These are phyloP conservation scores for Geranomyces michiganensis DNA, from an alignment of 192 early-diverging fungal genomes.

Conservation along the genomic window DNA sequence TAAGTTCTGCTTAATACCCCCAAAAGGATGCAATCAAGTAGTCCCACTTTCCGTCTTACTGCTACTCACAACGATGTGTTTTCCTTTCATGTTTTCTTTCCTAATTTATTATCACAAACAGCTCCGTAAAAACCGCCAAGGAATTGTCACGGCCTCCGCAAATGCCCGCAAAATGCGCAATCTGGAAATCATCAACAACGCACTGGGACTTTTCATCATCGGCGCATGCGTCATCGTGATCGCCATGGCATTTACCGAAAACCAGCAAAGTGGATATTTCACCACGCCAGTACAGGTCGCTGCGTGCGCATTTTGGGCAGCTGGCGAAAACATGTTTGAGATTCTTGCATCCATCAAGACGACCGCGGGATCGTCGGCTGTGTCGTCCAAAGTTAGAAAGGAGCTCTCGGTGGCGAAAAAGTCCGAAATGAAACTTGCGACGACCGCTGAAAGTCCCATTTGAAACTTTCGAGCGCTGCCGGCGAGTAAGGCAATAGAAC, in stretches of 20 bases:
- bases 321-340: constrained; percentile 9
- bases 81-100: neutral
- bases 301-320: neutral
- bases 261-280: neutral
- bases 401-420: no score
- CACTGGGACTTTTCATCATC: neutral
- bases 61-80: no score
- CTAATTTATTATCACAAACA: neutral
- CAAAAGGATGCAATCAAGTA: no score
- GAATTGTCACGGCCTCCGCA: neutral
- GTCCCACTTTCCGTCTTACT: no score
- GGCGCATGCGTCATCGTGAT: neutral
- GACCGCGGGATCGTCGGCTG: neutral
- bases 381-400: no score
- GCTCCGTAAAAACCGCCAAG: neutral
- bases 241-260: neutral
- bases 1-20: no score
- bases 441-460: no score
- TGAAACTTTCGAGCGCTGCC: no score
- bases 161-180: neutral
- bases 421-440: no score
- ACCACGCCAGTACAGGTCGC: neutral
- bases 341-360: neutral
- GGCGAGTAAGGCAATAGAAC: no score
- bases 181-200: constrained; percentile 6